Conservation (phyloP, 805 yeast genomes). For the Dipodascopsis uninucleata region DNA sequence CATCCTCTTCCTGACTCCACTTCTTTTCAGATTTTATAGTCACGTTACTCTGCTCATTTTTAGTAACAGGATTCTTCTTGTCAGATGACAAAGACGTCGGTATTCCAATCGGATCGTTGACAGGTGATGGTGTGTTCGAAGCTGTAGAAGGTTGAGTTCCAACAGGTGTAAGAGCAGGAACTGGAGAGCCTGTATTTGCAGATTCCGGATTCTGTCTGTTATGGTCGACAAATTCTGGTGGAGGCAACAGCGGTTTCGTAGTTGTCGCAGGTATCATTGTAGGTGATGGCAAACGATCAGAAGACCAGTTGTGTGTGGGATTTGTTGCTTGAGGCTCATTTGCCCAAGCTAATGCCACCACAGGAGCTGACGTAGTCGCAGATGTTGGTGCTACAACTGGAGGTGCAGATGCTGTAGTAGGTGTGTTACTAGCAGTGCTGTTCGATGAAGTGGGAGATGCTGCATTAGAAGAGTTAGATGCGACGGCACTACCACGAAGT, state of each 20-base stretch:
- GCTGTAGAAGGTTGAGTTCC: background rate
- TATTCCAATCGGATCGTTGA: background rate
- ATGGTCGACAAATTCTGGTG: constrained; percentile 6
- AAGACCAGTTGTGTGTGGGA: constrained; percentile 1
- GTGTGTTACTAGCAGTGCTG: background rate
- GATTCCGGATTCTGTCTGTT: background rate
- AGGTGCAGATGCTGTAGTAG: constrained; percentile 3
- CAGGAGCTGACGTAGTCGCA: constrained; percentile 1
- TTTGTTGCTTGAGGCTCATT: background rate
- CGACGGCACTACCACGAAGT: constrained; percentile 33
- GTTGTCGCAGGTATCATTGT: constrained; percentile 14
- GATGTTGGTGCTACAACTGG: background rate
- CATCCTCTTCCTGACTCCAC: constrained; percentile 72
- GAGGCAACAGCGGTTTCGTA: constrained; percentile 8
- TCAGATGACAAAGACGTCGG: constrained; percentile 2
- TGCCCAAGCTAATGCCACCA: constrained; percentile 3
- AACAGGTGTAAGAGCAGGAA: background rate
- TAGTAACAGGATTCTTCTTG: background rate
- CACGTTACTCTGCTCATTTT: background rate
- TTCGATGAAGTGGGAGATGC: constrained; percentile 22
- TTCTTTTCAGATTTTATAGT: constrained; percentile 10
- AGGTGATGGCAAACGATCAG: constrained; percentile 5
- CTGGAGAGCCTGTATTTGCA: background rate
- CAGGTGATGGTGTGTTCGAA: background rate
- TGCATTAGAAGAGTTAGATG: constrained; percentile 11